Conservation (phyloP, 2,329 filamentous ascomycete species). For the Talaromyces islandicus region DNA sequence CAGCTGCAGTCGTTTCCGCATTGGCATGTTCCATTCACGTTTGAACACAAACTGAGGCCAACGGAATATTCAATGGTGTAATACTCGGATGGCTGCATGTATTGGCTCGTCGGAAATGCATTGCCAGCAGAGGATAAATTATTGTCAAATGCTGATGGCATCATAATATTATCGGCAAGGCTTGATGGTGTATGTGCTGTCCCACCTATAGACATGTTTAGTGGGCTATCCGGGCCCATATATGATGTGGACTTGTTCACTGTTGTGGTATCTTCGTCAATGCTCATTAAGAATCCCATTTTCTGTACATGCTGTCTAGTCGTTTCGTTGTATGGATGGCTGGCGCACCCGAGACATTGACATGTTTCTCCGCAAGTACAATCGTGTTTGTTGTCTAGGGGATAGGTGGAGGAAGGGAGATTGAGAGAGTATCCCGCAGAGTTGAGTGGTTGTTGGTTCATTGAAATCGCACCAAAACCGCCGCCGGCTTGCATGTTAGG, state of each 20-base stretch:
- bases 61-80: conserved; percentile 38
- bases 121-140: conserved; percentile 11
- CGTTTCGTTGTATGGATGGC: conserved; percentile 42
- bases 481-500: neutral
- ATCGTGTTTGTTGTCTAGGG: conserved; percentile 22
- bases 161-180: conserved; percentile 2
- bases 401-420: conserved; percentile 6
- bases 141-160: conserved; percentile 5
- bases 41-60: conserved; percentile 36
- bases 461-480: neutral
- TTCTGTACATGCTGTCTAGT: conserved; percentile 41
- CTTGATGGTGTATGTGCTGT: neutral
- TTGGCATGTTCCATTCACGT: conserved; percentile 46
- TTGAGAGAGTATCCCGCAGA: conserved; percentile 11
- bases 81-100: conserved; percentile 38
- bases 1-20: conserved; percentile 49
- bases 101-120: conserved; percentile 19
- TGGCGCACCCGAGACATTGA: conserved; percentile 41
- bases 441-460: conserved; percentile 10
- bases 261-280: conserved; percentile 23
- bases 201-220: neutral
- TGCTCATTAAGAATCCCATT: conserved; percentile 38
- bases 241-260: conserved; percentile 18
- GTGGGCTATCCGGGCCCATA: conserved; percentile 11
- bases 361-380: conserved; percentile 42